Percentiles rank a stretch among this genome's conserved stretches.
phyloP scores from a whole-genome alignment of 2,329 filamentous ascomycete species.

The Venturia nashicola region DNA sequence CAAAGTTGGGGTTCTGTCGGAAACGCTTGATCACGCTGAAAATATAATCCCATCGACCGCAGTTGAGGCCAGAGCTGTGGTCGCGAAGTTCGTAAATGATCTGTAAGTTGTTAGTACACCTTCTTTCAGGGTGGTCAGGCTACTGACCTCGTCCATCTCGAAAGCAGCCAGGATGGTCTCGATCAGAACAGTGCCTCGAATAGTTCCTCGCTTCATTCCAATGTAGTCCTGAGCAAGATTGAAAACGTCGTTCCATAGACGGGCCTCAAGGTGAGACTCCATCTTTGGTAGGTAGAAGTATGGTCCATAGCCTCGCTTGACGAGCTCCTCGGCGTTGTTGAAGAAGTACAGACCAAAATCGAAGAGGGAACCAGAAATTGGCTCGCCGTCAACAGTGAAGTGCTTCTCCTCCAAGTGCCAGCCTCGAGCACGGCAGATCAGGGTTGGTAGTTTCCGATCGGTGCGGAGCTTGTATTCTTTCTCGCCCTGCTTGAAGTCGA shows the following conservation, averaged over 20 bases:
- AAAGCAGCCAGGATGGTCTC: slow-evolving; percentile 97
- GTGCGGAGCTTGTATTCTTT: slow-evolving; percentile 98
- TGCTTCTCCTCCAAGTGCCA: slow-evolving; percentile 99
- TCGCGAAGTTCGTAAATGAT: slow-evolving; percentile 99
- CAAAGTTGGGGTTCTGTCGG: slow-evolving; percentile 84
- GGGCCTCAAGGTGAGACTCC: slow-evolving; percentile 93
- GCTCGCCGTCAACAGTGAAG: slow-evolving; percentile 86
- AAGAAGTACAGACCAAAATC: slow-evolving; percentile 99
- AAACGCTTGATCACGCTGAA: slow-evolving; percentile 99
- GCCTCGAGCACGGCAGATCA: slow-evolving; percentile 88
- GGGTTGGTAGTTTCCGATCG: slow-evolving; percentile 72
- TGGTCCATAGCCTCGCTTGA: slow-evolving; percentile 72
- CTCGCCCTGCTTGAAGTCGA: slow-evolving; percentile 89
- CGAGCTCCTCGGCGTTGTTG: slow-evolving; percentile 87
- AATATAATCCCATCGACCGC: slow-evolving; percentile 98
- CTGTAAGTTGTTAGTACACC: slow-evolving; percentile 22
- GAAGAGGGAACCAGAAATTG: slow-evolving; percentile 84
- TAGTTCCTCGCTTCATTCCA: slow-evolving; percentile 78
- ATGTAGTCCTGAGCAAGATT: slow-evolving; percentile 91
- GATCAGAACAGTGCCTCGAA: slow-evolving; percentile 89
- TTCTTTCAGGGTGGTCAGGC: not conserved
- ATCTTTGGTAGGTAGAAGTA: slow-evolving; percentile 99
- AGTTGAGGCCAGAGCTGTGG: slow-evolving; percentile 93
- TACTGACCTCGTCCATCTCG: slow-evolving; percentile 80
- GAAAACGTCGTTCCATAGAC: slow-evolving; percentile 97